Evolutionary conservation across 805 yeast species (phyloP), one percentile per base, ranked within the genome.

Genomic region (Wickerhamomyces alni): DNA sequence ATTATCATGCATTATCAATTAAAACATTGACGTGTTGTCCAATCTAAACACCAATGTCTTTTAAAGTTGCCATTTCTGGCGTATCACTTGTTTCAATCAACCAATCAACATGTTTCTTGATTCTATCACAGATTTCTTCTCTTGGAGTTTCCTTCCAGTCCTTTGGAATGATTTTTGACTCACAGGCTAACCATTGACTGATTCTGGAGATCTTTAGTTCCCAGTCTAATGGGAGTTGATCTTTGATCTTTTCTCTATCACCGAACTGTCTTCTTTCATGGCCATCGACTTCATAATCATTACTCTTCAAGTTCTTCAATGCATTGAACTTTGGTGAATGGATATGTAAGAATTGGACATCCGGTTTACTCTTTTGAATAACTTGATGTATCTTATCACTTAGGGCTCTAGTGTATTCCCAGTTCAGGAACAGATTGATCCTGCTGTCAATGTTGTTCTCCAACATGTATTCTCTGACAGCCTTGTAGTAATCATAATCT

Each of bases 271-370:
- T 47, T 45, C 59, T 46, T 27, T 46, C 52, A 22, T 46, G 46
- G 8, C 49, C 50, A 43, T 55, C 51, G 24, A 50, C 27, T 21
- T 47, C 52, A 30, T 53, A 55, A 30, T 53, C 59, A 12, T 42
- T 43, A 10, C 17, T 21, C 33, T 44, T 31, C 12, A 32, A 41
- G 32, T 55, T 55, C 37, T 45, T 43, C 37, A 44, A 41, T 4
- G 59, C 58, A 28, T 55, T 53, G 39, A 55, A 55, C 35, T 55
- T 55, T 33, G 59, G 59, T 17, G 54, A 44, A 35, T 55, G 59
- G 18, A 55, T 48, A 31, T 55, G 59, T 17, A 55, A 40, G 40
- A 55, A 55, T 37, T 55, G 59, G 16, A 55, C 54, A 16, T 53
- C 57, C 17, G 59, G 58, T 21, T 46, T 44, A 4, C 33, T 13